These are phyloP conservation scores for Rossbeevera mucosa DNA, from an alignment of 768 basidiomycete species.

Conservation along the genomic window DNA sequence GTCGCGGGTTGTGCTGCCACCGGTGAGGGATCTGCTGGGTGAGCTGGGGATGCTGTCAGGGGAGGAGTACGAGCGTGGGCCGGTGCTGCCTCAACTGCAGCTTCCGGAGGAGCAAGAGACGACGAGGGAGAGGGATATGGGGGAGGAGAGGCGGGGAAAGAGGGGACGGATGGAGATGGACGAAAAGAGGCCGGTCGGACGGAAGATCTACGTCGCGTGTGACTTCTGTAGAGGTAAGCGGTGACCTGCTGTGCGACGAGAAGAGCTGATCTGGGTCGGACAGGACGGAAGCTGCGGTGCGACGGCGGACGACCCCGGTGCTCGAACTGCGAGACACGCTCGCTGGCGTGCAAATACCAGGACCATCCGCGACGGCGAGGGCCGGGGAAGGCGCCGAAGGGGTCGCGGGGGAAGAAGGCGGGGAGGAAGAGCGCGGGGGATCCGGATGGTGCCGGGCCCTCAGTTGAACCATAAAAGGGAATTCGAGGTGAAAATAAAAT, in stretches of 20 bases:
- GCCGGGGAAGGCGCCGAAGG: slow-evolving; percentile 70
- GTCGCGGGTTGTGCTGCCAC: slow-evolving; percentile 25
- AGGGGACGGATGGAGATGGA: slow-evolving; percentile 16
- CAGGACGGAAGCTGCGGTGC: slow-evolving; percentile 73
- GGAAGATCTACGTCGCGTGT: slow-evolving; percentile 53
- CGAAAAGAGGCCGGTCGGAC: slow-evolving; percentile 21
- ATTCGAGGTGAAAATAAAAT: slow-evolving; percentile 14
- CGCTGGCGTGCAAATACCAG: slow-evolving; percentile 51
- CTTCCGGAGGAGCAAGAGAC: slow-evolving; percentile 20
- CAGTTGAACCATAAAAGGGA: slow-evolving; percentile 22
- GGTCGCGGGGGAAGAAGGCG: slow-evolving; percentile 44
- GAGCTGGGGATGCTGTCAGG: slow-evolving; percentile 18
- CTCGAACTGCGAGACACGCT: slow-evolving; percentile 55
- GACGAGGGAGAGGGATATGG: slow-evolving; percentile 5
- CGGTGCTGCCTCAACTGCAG: slow-evolving; percentile 27
- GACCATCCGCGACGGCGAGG: slow-evolving; percentile 55
- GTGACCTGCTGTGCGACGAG: not conserved
- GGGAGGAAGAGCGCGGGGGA: slow-evolving; percentile 23
- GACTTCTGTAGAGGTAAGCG: slow-evolving; percentile 70
- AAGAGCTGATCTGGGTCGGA: too few species aligned
- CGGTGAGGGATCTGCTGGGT: slow-evolving; percentile 24
- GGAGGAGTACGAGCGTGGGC: slow-evolving; percentile 18
- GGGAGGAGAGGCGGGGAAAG: slow-evolving; percentile 14
- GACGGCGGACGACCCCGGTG: slow-evolving; percentile 63
- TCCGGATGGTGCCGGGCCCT: slow-evolving; percentile 27